A percentile compares a stretch with the other conserved stretches of the same genome.
Evolutionary conservation across 225 moss, liverwort and hornwort genomes (phyloP).

Genomic region (Pleurozium schreberi): DNA sequence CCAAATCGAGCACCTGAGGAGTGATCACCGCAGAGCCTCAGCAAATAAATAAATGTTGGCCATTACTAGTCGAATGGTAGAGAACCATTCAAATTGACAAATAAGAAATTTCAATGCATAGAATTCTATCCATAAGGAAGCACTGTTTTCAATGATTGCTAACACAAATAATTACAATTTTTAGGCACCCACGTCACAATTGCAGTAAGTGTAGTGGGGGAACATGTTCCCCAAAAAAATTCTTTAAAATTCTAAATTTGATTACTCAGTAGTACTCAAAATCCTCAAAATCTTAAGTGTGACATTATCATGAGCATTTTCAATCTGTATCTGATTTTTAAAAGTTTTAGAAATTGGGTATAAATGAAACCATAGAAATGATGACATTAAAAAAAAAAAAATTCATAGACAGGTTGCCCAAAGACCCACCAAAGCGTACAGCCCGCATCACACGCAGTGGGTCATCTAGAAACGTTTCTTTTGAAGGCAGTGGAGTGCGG

Average conservation of each 20-base stretch:
- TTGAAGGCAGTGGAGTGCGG: constrained; percentile 65
- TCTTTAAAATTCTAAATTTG: neutral
- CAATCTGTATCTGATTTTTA: neutral
- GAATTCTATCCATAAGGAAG: neutral
- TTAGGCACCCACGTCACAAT: neutral
- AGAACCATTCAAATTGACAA: neutral
- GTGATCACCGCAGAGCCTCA: neutral
- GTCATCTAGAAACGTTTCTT: constrained; percentile 81
- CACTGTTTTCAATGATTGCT: neutral
- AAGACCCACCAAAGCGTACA: constrained; percentile 63
- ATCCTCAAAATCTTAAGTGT: neutral
- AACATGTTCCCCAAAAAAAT: neutral
- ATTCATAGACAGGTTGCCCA: neutral
- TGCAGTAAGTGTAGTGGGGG: neutral
- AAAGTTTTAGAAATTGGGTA: neutral
- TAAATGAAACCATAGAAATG: neutral
- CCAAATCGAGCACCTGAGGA: constrained; percentile 69
- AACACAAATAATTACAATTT: neutral
- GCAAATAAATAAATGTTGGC: neutral
- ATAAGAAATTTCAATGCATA: neutral
- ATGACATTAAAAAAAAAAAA: too few species aligned
- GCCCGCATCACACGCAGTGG: constrained; percentile 78
- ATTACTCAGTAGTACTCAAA: neutral
- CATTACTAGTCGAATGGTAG: neutral
- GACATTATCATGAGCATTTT: neutral